These are phyloP conservation scores for Kodamaea restingae DNA, from an alignment of 805 yeast genomes.

Conservation along the genomic window DNA sequence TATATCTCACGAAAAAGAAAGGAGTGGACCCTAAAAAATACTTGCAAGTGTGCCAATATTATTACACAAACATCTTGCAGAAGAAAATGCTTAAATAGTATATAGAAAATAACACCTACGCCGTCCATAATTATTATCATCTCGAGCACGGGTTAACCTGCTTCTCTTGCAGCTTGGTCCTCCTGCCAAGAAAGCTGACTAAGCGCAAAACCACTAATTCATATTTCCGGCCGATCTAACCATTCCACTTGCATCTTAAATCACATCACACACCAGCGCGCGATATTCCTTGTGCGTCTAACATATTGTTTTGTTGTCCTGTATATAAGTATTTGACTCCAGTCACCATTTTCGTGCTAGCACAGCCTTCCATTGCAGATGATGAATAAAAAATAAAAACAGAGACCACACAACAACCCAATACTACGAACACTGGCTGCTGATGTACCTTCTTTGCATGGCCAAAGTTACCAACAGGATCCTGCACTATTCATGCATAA, in stretches of 20 bases:
- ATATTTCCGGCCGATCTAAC: too few relatives aligned
- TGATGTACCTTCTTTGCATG: too few relatives aligned
- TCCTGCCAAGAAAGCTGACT: too few relatives aligned
- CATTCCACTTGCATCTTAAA: too few relatives aligned
- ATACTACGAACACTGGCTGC: too few relatives aligned
- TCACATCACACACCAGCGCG: too few relatives aligned
- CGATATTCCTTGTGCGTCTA: too few relatives aligned
- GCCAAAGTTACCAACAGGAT: too few relatives aligned
- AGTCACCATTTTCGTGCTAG: conserved; percentile 1
- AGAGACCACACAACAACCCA: neutral
- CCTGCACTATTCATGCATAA: too few relatives aligned
- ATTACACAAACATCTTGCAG: conserved; percentile 3
- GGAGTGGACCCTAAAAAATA: conserved; percentile 1
- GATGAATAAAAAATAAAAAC: neutral
- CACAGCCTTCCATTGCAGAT: conserved; percentile 3
- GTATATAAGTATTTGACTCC: too few relatives aligned
- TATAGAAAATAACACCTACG: conserved; percentile 1
- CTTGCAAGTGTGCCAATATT: neutral
- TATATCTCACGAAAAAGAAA: conserved; percentile 4
- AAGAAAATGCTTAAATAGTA: conserved; percentile 1
- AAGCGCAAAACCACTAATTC: too few relatives aligned
- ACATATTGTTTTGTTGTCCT: too few relatives aligned
- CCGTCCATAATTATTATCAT: neutral
- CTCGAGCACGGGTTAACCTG: neutral
- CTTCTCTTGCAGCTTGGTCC: neutral